Conservation (phyloP, 2,329 filamentous ascomycete species). For the Knufia fluminis region DNA sequence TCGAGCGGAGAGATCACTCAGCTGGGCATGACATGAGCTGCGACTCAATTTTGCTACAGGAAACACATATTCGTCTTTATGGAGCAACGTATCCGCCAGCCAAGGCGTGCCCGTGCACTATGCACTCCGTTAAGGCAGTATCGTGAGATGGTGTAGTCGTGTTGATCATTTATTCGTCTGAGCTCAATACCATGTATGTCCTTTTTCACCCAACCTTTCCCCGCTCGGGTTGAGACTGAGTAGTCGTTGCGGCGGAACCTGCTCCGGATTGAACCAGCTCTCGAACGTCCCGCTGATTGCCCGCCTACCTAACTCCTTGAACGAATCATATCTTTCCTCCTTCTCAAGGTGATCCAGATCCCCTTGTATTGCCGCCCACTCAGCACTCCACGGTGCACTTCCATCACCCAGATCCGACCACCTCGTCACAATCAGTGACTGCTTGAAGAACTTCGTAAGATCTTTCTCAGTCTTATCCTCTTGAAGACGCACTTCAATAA, state of each 20-base stretch:
- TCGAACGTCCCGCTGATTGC: conserved; percentile 53
- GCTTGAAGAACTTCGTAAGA: conserved; percentile 43
- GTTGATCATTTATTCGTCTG: too few relatives aligned
- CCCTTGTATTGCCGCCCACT: conserved; percentile 50
- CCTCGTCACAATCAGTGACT: conserved; percentile 50
- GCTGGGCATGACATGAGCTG: too few relatives aligned
- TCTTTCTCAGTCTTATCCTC: conserved; percentile 44
- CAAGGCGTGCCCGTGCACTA: too few relatives aligned
- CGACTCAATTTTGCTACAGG: too few relatives aligned
- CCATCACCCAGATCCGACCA: conserved; percentile 55
- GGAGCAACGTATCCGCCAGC: too few relatives aligned
- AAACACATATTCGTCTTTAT: too few relatives aligned
- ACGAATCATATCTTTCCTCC: conserved; percentile 36
- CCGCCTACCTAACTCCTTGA: conserved; percentile 43
- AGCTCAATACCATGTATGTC: conserved; percentile 49
- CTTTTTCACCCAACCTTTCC: conserved; percentile 45
- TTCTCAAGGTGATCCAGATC: conserved; percentile 12
- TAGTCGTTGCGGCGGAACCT: conserved; percentile 49
- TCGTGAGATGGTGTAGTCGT: too few relatives aligned
- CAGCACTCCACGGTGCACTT: conserved; percentile 38
- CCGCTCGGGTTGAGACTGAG: conserved; percentile 50
- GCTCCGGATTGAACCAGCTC: conserved; percentile 43
- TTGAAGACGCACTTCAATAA: conserved; percentile 50
- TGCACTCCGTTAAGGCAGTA: too few relatives aligned
- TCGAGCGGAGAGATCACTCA: too few relatives aligned